phyloP scores from a whole-genome alignment of 305 asterid genomes.

The Solanum aculeatissimum region DNA sequence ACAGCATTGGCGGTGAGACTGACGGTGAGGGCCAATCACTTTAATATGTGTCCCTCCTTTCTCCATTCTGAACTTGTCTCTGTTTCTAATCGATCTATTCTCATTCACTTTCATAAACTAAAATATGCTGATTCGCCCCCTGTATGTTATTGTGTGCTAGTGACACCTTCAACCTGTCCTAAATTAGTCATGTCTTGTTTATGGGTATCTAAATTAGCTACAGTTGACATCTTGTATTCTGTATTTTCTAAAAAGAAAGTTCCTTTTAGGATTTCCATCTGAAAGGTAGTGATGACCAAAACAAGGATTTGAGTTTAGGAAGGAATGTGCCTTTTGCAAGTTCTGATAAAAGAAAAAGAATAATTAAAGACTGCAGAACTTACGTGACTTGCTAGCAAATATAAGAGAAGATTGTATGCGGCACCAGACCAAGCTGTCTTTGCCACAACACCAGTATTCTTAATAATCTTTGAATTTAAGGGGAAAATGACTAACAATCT shows the following conservation, averaged over 20 bases:
- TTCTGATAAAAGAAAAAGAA: neutral
- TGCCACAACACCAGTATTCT: constrained; percentile 75
- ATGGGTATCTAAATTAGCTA: neutral
- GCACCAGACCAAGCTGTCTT: constrained; percentile 93
- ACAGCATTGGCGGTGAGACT: neutral
- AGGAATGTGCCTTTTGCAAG: neutral
- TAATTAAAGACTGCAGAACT: neutral
- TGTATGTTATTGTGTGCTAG: neutral
- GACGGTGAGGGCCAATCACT: neutral
- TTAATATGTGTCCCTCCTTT: neutral
- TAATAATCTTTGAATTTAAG: constrained; percentile 45
- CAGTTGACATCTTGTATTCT: neutral
- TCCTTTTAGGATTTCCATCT: neutral
- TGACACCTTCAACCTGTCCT: neutral
- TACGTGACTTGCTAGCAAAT: constrained; percentile 82
- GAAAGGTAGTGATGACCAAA: neutral
- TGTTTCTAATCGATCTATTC: neutral
- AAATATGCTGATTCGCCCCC: neutral
- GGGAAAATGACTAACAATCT: constrained; percentile 65
- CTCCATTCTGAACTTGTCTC: neutral
- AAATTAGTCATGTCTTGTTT: neutral
- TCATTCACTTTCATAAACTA: neutral
- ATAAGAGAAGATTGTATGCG: constrained; percentile 70
- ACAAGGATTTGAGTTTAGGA: neutral
- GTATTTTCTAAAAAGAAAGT: neutral